phyloP scores from a whole-genome alignment of 2,329 filamentous ascomycete species.

The Simplicillium sp. region DNA sequence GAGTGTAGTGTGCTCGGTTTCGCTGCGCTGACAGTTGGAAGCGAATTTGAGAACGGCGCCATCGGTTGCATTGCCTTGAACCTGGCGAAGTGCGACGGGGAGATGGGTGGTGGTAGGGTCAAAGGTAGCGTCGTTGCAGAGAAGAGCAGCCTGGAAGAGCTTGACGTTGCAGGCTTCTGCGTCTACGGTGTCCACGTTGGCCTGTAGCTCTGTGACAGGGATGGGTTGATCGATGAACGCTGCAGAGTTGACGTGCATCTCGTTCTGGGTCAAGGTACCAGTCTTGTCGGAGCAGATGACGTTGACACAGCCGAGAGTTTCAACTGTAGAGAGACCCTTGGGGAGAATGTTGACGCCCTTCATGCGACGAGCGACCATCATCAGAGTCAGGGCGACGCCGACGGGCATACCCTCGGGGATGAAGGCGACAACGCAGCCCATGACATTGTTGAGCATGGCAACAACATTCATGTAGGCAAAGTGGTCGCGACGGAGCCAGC shows the following conservation, averaged over 20 bases:
- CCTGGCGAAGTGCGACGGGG: slow-evolving; percentile 20
- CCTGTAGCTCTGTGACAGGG: slow-evolving; percentile 15
- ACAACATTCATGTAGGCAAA: slow-evolving; percentile 28
- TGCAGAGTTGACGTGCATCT: slow-evolving; percentile 31
- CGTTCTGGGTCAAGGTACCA: slow-evolving; percentile 31
- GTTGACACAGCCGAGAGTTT: slow-evolving; percentile 32
- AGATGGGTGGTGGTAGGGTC: slow-evolving; percentile 25
- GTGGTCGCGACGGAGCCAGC: slow-evolving; percentile 28
- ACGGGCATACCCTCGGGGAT: slow-evolving; percentile 31
- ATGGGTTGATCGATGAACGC: slow-evolving; percentile 24
- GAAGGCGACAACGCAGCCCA: slow-evolving; percentile 30
- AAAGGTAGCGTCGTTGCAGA: slow-evolving; percentile 34
- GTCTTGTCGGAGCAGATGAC: slow-evolving; percentile 34
- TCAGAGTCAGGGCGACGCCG: slow-evolving; percentile 27
- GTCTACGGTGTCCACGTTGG: slow-evolving; percentile 8
- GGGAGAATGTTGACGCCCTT: slow-evolving; percentile 30
- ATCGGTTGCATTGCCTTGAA: slow-evolving; percentile 34
- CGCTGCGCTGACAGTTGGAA: slow-evolving; percentile 12
- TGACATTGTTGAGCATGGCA: slow-evolving; percentile 33
- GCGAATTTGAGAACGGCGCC: slow-evolving; percentile 30
- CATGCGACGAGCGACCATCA: slow-evolving; percentile 32
- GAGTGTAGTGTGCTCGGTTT: slow-evolving; percentile 7
- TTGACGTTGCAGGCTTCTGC: slow-evolving; percentile 9
- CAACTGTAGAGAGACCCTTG: slow-evolving; percentile 30
- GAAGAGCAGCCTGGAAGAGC: slow-evolving; percentile 19